A percentile compares a stretch with the other conserved stretches of the same genome.
Conservation (phyloP, 73 alveolate species). For the Paramecium biaurelia region DNA sequence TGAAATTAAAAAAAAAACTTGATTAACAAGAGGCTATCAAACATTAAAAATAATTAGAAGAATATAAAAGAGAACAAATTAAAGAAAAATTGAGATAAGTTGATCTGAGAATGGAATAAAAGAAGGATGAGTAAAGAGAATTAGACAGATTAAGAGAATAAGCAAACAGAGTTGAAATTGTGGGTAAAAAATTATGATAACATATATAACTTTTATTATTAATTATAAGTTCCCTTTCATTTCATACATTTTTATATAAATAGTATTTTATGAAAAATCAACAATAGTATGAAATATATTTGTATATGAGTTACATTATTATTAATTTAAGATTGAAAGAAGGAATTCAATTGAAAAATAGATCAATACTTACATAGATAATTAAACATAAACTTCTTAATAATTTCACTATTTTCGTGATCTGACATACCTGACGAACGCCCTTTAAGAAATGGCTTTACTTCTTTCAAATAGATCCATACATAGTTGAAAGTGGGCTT, state of each 20-base stretch:
- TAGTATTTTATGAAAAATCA: no score
- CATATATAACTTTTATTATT: not conserved
- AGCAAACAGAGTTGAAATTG: conserved; percentile 5
- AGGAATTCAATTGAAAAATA: not conserved
- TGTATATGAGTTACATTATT: not conserved
- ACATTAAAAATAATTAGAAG: conserved; percentile 38
- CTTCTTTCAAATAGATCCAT: not conserved
- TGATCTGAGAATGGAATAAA: conserved; percentile 19
- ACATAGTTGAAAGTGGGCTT: not conserved
- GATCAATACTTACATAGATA: not conserved
- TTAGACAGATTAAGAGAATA: conserved; percentile 12
- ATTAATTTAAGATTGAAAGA: no score
- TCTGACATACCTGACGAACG: not conserved
- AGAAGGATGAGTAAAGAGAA: not conserved
- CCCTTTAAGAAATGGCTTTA: not conserved
- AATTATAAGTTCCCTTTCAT: not conserved
- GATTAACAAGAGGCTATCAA: conserved; percentile 36
- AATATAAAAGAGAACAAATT: conserved; percentile 36
- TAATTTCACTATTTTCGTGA: not conserved
- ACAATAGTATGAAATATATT: no score
- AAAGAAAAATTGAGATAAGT: conserved; percentile 6
- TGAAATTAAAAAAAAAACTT: not conserved
- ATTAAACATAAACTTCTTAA: not conserved
- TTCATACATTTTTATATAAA: not conserved
- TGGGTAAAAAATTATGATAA: not conserved